Evolutionary conservation across 176 grass and related monocot genomes (phyloP).

Genomic region (Echinochloa phyllopogon): DNA sequence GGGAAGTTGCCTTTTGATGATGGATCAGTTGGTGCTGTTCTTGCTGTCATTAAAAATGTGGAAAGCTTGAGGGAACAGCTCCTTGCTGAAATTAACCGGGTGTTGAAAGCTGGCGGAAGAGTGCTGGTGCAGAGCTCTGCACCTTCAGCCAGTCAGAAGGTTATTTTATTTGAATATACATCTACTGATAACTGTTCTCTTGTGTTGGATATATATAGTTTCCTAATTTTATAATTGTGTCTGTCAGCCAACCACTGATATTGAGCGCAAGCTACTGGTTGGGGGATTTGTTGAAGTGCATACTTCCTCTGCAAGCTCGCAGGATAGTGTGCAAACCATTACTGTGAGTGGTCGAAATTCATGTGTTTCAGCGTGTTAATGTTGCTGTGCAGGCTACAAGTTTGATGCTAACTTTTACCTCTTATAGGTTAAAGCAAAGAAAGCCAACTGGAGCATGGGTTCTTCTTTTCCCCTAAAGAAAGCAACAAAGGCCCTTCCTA

Average conservation of each 20-base stretch:
- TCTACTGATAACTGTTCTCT: not conserved
- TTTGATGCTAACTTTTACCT: constrained; percentile 1
- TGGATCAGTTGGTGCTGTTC: constrained; percentile 63
- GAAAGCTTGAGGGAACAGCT: constrained; percentile 63
- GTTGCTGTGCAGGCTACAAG: not conserved
- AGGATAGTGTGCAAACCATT: constrained; percentile 50
- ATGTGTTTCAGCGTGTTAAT: not conserved
- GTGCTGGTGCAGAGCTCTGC: constrained; percentile 59
- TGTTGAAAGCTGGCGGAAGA: constrained; percentile 73
- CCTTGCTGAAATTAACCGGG: constrained; percentile 65
- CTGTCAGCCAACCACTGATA: constrained; percentile 52
- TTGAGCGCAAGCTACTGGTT: constrained; percentile 81
- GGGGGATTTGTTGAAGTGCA: constrained; percentile 78
- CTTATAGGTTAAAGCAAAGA: constrained; percentile 80
- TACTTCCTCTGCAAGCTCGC: constrained; percentile 47
- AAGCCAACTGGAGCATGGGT: constrained; percentile 80
- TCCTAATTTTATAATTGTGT: constrained; percentile 19
- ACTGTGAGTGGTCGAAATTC: constrained; percentile 50
- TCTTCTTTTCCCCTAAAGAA: constrained; percentile 90
- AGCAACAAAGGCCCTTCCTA: constrained; percentile 58
- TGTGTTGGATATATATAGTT: not conserved
- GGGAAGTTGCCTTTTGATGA: constrained; percentile 69
- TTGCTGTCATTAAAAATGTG: constrained; percentile 49
- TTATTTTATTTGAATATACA: constrained; percentile 37
- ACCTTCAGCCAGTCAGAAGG: constrained; percentile 56